phyloP scores from a whole-genome alignment of 768 basidiomycete species.

The Kondoa subrosea region DNA sequence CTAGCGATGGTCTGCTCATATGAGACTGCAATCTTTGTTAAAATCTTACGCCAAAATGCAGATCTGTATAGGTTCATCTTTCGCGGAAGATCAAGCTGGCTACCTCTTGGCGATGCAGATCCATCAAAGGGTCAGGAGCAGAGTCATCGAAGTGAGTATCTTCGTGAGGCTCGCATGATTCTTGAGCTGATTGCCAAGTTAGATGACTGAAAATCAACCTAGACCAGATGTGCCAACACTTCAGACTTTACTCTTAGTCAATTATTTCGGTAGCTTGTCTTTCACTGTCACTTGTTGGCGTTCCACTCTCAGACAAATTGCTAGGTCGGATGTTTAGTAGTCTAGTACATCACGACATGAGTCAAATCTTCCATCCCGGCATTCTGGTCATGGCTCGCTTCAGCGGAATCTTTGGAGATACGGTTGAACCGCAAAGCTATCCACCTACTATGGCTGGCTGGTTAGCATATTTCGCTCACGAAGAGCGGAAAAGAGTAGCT shows the following conservation, averaged over 20 bases:
- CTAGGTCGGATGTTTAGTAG: background rate
- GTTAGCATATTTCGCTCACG: background rate
- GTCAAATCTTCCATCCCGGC: background rate
- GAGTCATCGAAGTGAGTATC: background rate
- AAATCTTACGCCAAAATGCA: background rate
- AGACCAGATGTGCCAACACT: background rate
- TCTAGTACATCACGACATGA: background rate
- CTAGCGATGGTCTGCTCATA: background rate
- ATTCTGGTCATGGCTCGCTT: background rate
- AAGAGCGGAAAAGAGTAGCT: background rate
- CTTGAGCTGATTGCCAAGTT: background rate
- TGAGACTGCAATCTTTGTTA: background rate
- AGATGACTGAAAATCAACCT: background rate
- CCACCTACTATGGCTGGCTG: background rate
- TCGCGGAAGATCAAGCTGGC: background rate
- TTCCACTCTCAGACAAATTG: background rate
- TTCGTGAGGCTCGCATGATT: background rate
- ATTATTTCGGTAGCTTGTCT: background rate
- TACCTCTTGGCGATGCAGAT: background rate
- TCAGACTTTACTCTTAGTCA: background rate
- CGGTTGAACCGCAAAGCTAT: background rate
- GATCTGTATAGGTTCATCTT: background rate
- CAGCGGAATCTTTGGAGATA: background rate
- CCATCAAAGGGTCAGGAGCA: background rate
- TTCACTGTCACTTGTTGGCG: background rate